A percentile compares a stretch with the other conserved stretches of the same genome.
These are phyloP conservation scores for Alternaria ventricosa DNA, from an alignment of 2,329 filamentous ascomycete species.

Conservation along the genomic window DNA sequence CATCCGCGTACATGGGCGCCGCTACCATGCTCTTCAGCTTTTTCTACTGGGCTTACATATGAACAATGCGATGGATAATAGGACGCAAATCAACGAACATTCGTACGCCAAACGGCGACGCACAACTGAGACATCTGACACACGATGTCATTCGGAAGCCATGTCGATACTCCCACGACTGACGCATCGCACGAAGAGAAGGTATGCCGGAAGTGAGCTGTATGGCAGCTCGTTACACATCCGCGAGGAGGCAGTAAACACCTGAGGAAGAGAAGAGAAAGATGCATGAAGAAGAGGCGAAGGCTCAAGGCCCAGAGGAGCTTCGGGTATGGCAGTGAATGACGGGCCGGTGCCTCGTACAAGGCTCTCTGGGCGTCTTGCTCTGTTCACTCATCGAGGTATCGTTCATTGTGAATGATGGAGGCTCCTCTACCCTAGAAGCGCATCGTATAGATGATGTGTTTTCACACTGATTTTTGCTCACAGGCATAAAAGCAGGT, in stretches of 20 bases:
- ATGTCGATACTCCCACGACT: background rate
- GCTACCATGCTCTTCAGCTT: conserved; percentile 8
- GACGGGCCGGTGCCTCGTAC: background rate
- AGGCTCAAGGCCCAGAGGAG: background rate
- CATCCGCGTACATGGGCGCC: conserved; percentile 9
- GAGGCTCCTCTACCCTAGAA: background rate
- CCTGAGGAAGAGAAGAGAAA: background rate
- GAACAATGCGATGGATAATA: background rate
- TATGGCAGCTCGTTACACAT: background rate
- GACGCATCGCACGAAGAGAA: background rate
- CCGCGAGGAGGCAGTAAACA: background rate
- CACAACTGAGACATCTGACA: background rate
- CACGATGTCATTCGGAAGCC: background rate
- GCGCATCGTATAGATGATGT: background rate
- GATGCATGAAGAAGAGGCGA: background rate
- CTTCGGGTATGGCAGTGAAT: background rate
- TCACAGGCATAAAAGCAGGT: background rate
- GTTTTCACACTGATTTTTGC: background rate
- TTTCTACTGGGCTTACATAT: conserved; percentile 20
- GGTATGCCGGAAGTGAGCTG: background rate
- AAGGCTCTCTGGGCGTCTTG: background rate
- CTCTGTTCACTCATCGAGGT: background rate
- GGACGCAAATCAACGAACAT: background rate
- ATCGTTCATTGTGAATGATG: background rate
- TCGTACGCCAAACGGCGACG: background rate